phyloP scores from a whole-genome alignment of 768 basidiomycete species.

The Suillus decipiens region DNA sequence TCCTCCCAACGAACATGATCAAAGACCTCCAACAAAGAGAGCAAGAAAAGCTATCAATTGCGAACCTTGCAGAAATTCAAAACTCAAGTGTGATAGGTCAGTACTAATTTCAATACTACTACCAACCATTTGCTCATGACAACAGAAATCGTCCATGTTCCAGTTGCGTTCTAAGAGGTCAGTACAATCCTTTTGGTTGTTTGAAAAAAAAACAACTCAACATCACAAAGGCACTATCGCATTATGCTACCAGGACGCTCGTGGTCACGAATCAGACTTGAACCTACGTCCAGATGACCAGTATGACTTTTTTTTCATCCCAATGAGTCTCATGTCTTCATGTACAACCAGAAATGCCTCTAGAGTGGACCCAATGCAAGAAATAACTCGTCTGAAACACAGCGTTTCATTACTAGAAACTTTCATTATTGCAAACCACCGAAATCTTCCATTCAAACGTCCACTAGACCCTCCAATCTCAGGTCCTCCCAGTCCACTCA shows the following conservation, averaged over 20 bases:
- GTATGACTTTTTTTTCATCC: slow-evolving; percentile 8
- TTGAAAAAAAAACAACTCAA: slow-evolving; percentile 17
- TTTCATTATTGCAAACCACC: slow-evolving; percentile 34
- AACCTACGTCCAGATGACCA: slow-evolving; percentile 58
- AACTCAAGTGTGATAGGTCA: slow-evolving; percentile 87
- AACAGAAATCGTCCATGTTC: slow-evolving; percentile 84
- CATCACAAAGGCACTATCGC: slow-evolving; percentile 66
- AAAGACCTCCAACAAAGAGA: slow-evolving; percentile 74
- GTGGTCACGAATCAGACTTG: slow-evolving; percentile 61
- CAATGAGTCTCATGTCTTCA: slow-evolving; percentile 8
- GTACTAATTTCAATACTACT: background rate
- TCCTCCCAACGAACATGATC: slow-evolving; percentile 58
- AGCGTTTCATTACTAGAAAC: slow-evolving; percentile 42
- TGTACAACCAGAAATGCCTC: slow-evolving; percentile 28
- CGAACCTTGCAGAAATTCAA: slow-evolving; percentile 84
- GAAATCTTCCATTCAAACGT: slow-evolving; percentile 29
- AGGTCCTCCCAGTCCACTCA: slow-evolving; percentile 42
- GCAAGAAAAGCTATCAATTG: slow-evolving; percentile 89
- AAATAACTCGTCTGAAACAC: slow-evolving; percentile 43
- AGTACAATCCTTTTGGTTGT: slow-evolving; percentile 23
- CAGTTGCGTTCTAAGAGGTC: slow-evolving; percentile 81
- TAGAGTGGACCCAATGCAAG: slow-evolving; percentile 41
- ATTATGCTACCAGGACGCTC: slow-evolving; percentile 76
- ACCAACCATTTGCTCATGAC: background rate
- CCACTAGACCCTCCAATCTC: slow-evolving; percentile 28